phyloP scores from a whole-genome alignment of 495 filamentous ascomycete genomes.

The Lentithecium fluviatile region DNA sequence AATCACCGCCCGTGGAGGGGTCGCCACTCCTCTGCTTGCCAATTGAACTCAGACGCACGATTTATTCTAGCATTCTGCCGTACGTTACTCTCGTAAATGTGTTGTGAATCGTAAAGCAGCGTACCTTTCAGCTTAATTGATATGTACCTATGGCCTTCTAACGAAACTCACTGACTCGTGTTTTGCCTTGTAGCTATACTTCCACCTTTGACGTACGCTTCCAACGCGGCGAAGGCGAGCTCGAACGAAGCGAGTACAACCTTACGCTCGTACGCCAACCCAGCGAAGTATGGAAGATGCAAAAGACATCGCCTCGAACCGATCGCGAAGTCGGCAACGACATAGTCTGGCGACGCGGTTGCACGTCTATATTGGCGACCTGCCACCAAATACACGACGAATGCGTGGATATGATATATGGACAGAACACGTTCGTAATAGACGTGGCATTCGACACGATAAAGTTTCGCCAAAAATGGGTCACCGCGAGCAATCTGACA shows the following conservation, averaged over 20 bases:
- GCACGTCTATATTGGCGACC: conserved; percentile 33
- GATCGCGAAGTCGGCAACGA: conserved; percentile 28
- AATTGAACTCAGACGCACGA: conserved; percentile 44
- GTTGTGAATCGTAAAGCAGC: too few relatives aligned
- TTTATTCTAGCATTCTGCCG: conserved; percentile 43
- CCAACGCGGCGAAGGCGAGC: conserved; percentile 5
- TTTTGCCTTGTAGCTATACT: too few relatives aligned
- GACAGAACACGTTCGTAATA: conserved; percentile 51
- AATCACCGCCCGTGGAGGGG: background rate
- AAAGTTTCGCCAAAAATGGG: conserved; percentile 43
- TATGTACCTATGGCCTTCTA: too few relatives aligned
- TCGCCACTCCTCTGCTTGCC: conserved; percentile 41
- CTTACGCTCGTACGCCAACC: conserved; percentile 26
- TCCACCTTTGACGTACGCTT: conserved; percentile 16
- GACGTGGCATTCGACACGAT: conserved; percentile 51
- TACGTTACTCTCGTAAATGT: too few relatives aligned
- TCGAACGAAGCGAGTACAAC: conserved; percentile 26
- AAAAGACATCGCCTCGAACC: conserved; percentile 24
- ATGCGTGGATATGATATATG: conserved; percentile 42
- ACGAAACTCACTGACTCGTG: too few relatives aligned
- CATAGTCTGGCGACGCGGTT: conserved; percentile 42
- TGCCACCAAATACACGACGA: conserved; percentile 42
- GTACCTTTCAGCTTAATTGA: too few relatives aligned
- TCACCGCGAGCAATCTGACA: conserved; percentile 35
- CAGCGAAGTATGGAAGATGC: conserved; percentile 28